Base-by-base conservation (phyloP, 805 yeast genomes). In the Candida orba region DNA sequence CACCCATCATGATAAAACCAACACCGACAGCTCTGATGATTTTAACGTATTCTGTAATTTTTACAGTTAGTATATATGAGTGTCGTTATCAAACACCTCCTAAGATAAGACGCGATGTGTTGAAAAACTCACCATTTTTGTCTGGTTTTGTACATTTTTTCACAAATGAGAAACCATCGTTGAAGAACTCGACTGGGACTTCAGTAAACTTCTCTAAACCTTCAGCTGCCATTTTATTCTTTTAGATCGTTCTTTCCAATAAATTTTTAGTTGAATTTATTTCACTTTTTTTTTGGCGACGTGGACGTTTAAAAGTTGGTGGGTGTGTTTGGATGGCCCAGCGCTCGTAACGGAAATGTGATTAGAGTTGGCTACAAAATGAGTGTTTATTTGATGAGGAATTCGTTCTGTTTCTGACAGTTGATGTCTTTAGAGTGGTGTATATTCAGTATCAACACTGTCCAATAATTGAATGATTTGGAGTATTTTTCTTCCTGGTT, bases 1-100 rank as follows among this genome's bases (percentile, higher is more conserved):
- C 84, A 62, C 99, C 99, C 90, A 91, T 93, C 79, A 91, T 91
- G 57, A 91, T 72, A 69, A 91, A 91, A 54, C 99, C 99, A 51
- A 90, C 75, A 58, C 98, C 98, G 42, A 91, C 98, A 42, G 97
- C 97, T 68, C 93, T 84, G 52, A 93, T 77, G 61, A 91, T 84
- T 67, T 84, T 83, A 47, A 81, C 57, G 74, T 86, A 91, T 69
- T 91, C 99, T 40, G 37, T 25, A 76, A 48, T 36, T 43, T n/a
- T n/a, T n/a, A n/a, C n/a, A 20, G 22, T 20, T 20, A 20, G 22
- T 20, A 20, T 20, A 20, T 20, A 20, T 20, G 22, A 50, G 35
- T 37, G 50, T 42, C 39, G 37, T 51, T 48, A 37, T 6, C 22
- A 12, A 12, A 20, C 15, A 20, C 22, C 15, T 25, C 10, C 9